Evolutionary conservation across 768 basidiomycete species (phyloP).

Genomic region (Krasilnikovozyma curviuscula): DNA sequence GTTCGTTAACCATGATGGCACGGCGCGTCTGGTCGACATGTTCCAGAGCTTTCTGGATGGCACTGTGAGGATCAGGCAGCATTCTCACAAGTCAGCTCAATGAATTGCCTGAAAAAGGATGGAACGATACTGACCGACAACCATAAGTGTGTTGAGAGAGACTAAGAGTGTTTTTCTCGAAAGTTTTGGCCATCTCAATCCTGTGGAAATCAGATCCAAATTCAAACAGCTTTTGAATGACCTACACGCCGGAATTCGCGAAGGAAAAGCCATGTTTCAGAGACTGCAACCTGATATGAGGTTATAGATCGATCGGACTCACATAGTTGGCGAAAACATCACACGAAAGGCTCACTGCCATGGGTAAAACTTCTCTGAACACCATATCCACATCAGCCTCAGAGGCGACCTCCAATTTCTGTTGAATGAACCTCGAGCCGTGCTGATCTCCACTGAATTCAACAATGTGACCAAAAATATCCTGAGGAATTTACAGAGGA

Average conservation of each 20-base stretch:
- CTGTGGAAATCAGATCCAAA: conserved; percentile 60
- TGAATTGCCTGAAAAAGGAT: too few relatives aligned
- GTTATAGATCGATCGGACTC: conserved; percentile 20
- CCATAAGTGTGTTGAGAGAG: conserved; percentile 86
- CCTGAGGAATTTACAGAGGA: conserved; percentile 32
- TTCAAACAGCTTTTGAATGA: conserved; percentile 85
- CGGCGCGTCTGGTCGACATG: conserved; percentile 61
- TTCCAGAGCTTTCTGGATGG: conserved; percentile 51
- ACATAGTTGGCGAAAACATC: conserved; percentile 75
- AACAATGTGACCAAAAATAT: conserved; percentile 62
- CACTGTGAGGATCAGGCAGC: too few relatives aligned
- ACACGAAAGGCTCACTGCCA: background rate
- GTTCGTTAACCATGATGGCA: conserved; percentile 48
- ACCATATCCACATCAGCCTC: conserved; percentile 57
- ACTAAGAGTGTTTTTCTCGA: conserved; percentile 57
- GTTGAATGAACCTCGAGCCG: conserved; percentile 95
- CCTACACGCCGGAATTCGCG: conserved; percentile 38
- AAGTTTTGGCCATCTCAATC: conserved; percentile 42
- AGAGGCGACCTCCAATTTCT: conserved; percentile 56
- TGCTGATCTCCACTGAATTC: conserved; percentile 91
- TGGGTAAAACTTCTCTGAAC: conserved; percentile 52
- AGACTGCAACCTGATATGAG: background rate
- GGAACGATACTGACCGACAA: conserved; percentile 66
- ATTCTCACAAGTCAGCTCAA: too few relatives aligned
- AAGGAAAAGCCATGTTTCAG: conserved; percentile 4